A percentile compares a stretch with the other conserved stretches of the same genome.
Evolutionary conservation across 2,329 filamentous ascomycete species (phyloP).

Genomic region (Colletotrichum liaoningense): DNA sequence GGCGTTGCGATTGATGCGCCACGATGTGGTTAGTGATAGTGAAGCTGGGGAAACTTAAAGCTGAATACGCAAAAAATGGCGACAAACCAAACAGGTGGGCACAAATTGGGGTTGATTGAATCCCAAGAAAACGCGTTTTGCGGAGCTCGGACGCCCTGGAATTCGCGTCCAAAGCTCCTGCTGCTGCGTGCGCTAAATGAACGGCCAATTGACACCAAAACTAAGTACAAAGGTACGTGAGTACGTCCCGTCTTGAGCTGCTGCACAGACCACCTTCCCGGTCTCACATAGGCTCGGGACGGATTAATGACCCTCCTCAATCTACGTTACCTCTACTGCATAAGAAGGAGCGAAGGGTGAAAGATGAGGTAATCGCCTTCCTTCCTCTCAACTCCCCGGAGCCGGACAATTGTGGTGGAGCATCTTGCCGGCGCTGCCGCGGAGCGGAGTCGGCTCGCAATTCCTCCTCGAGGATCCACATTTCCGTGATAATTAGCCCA

Average conservation of each 20-base stretch:
- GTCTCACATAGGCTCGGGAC: background rate
- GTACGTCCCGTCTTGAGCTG: background rate
- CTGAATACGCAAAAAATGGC: background rate
- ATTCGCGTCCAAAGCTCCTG: conserved; percentile 32
- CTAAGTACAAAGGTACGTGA: background rate
- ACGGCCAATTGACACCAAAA: conserved; percentile 10
- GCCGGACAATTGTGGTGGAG: background rate
- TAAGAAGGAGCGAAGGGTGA: background rate
- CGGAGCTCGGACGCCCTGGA: conserved; percentile 26
- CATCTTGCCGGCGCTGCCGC: background rate
- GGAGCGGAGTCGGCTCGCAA: background rate
- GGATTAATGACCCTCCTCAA: background rate
- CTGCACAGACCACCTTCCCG: background rate
- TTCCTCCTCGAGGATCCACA: background rate
- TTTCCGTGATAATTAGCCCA: background rate
- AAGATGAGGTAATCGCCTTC: background rate
- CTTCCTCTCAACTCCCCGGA: background rate
- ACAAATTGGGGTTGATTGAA: conserved; percentile 31
- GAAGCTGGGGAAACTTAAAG: background rate
- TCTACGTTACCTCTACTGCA: no score
- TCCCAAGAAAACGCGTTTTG: conserved; percentile 32
- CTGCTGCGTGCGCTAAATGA: conserved; percentile 18
- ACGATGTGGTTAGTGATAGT: background rate
- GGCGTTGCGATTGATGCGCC: background rate
- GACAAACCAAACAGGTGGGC: background rate